Base-by-base conservation (phyloP, 2,329 filamentous ascomycete genomes). In the Penicillium verrucosum region DNA sequence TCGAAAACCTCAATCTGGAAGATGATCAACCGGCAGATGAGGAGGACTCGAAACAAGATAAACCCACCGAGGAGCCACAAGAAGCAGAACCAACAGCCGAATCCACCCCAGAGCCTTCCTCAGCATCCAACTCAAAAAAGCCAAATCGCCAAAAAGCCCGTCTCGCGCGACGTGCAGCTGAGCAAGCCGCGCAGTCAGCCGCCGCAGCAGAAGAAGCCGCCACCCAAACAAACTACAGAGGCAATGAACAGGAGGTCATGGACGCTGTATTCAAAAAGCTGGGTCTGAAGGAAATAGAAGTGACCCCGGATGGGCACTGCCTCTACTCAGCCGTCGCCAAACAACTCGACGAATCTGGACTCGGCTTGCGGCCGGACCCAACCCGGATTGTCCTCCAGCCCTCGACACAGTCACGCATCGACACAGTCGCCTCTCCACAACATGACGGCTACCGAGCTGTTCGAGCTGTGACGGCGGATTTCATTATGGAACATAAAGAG, bases 271-370 rank as follows among this genome's bases (percentile, higher is more conserved):
- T 97, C 71, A 76, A 79, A 52, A 77, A 80, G 43, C 77, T 88
- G 56, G 80, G 80, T 0, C 81, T 97, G 16, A 79, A 78, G 21
- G 90, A 97, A 77, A 83, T 89, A 65, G 86, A 90, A 57, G 92
- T 99, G 56, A 83, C 83, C 38, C 91, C 94, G 0, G 93, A 99
- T 74, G 94, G 94, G 0, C 94, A 99, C 76, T 99, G 94, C 71
- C 79, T 99, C 16, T 99, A 97, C 76, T 89, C 91, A 16, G 92
- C 94, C 0, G 83, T 97, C 49, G 92, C 93, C 27, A 90, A 94
- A 72, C 92, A 96, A 75, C 80, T 97, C 51, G 77, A 76, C 52
- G 78, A 82, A 52, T 75, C 80, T 43, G 66, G 72, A 60, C 29
- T 78, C 16, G 70, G 70, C 2, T 62, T 76, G 56, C 71, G 63